Base-by-base conservation (phyloP, 192 early-diverging fungal genomes). In the Dissophora ornata region DNA sequence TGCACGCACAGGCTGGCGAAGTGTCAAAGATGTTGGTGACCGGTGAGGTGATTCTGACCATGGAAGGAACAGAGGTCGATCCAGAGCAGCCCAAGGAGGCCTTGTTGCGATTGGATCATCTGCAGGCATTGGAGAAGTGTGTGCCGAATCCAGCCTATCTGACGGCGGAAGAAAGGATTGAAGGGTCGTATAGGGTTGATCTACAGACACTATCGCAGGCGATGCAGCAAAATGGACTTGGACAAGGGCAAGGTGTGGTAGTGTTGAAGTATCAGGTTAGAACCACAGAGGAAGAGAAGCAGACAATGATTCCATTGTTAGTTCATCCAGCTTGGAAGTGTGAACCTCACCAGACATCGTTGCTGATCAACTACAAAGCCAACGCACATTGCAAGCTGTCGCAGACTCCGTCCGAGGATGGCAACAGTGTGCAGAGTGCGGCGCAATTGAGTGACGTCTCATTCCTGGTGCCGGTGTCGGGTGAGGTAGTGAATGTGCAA, bases 281-380 rank as follows among this genome's bases (percentile, higher is more conserved):
- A 45, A 75, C 66, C 0, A 48, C 57, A 8, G 54, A 65, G 24
- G 71, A 79, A 19, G 57, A 67, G 22, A 46, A 41, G 30, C 50
- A 68, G 24, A 38, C 57, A n/a, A 67, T 63, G 62, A 61, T 52
- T 62, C 87, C 30, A 12, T 80, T 50, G 64, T 58, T 48, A 61
- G 75, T 45, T 44, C 70, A 65, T 0, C 85, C 85, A 3, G 65
- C 82, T 7, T 88, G 87, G 87, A 88, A 86, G 59, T 84, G 80
- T 32, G 85, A 88, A 59, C 57, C 74, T 4, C 71, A 83, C 33
- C 61, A 82, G 61, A 81, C 85, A 2, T 59, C 81, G 10, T 53
- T 88, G 8, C 47, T 83, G 47, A 58, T 88, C 41, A 81, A 81
- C 25, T 88, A 86, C 63, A 74, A 82, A n/a, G 65, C 62, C 25